A percentile compares a stretch with the other conserved stretches of the same genome.
These are phyloP conservation scores for Cytospora schulzeri DNA, from an alignment of 2,329 filamentous ascomycete species.

Conservation along the genomic window DNA sequence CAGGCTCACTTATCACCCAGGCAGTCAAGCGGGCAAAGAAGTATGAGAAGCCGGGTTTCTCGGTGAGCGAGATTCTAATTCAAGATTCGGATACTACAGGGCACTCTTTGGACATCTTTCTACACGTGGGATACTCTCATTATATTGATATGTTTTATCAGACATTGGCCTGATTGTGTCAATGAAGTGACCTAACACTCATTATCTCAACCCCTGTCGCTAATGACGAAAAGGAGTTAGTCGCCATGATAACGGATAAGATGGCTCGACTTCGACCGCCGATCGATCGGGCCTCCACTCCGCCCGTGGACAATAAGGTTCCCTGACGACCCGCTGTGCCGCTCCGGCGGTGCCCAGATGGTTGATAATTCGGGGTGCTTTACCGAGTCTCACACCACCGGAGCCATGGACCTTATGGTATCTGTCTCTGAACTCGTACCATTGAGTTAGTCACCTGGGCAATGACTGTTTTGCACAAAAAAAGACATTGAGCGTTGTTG, in stretches of 20 bases:
- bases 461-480: too few species aligned
- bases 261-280: neutral
- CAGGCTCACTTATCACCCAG: neutral
- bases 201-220: neutral
- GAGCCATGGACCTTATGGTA: neutral
- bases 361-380: neutral
- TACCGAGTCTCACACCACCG: neutral
- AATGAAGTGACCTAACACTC: neutral
- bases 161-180: neutral
- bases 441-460: neutral
- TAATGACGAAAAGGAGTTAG: neutral
- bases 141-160: neutral
- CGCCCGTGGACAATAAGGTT: neutral
- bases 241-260: neutral
- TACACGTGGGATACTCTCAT: neutral
- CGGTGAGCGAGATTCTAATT: neutral
- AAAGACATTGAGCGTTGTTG: too few species aligned
- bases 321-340: neutral
- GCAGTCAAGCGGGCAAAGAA: neutral
- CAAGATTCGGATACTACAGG: neutral
- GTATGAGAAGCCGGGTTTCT: neutral
- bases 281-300: constrained; percentile 2
- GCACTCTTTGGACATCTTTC: neutral
- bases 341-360: too few species aligned
- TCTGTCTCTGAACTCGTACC: neutral